phyloP scores from a whole-genome alignment of 306 rosid species.

The Datisca glomerata region DNA sequence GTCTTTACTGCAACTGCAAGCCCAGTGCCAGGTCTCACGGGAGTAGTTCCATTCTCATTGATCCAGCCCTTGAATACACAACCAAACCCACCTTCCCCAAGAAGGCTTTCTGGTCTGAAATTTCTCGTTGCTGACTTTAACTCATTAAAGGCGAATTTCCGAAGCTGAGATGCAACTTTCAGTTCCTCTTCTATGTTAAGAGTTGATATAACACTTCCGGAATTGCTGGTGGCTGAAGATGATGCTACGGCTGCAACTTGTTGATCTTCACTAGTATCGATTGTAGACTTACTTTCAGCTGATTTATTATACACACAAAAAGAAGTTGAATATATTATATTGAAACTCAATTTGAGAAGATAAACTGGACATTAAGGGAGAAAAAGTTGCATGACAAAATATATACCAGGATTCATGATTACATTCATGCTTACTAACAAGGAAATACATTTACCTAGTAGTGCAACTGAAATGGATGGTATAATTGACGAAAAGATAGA shows the following conservation, averaged over 20 bases:
- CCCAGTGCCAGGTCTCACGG: slow-evolving; percentile 97
- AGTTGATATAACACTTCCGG: slow-evolving; percentile 83
- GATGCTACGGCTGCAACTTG: slow-evolving; percentile 52
- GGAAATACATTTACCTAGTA: no score
- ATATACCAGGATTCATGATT: background rate
- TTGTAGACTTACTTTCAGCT: slow-evolving; percentile 71
- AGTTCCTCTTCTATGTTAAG: slow-evolving; percentile 88
- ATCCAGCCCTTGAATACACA: slow-evolving; percentile 99
- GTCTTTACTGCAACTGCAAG: slow-evolving; percentile 97
- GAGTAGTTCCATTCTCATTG: slow-evolving; percentile 98
- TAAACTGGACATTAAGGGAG: background rate
- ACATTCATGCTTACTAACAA: background rate
- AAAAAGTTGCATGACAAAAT: background rate
- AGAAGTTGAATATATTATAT: slow-evolving; percentile 7
- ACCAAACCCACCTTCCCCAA: slow-evolving; percentile 99
- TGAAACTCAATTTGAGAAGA: slow-evolving; percentile 1
- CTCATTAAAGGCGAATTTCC: slow-evolving; percentile 76
- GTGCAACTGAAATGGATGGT: background rate
- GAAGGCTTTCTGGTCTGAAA: slow-evolving; percentile 97
- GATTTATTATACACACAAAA: background rate
- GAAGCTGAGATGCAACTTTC: slow-evolving; percentile 77
- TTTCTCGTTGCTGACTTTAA: slow-evolving; percentile 91
- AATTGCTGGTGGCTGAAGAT: slow-evolving; percentile 72
- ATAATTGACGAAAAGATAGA: background rate
- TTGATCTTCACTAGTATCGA: slow-evolving; percentile 71